These are phyloP conservation scores for Debaryomyces sp. DNA, from an alignment of 1,139 yeast species.

Conservation along the genomic window DNA sequence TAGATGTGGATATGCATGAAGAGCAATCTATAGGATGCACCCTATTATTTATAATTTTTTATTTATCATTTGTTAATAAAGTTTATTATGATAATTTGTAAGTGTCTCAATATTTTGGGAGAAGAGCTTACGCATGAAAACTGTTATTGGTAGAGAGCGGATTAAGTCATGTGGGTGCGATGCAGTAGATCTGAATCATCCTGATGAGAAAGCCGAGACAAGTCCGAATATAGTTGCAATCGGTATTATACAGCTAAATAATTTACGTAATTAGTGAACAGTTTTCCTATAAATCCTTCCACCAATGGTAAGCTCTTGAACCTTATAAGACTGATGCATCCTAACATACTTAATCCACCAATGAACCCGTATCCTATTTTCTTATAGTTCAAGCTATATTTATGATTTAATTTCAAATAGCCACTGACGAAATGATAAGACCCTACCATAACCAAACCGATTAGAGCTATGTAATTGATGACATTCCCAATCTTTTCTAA, in stretches of 20 bases:
- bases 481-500: slow-evolving; percentile 19
- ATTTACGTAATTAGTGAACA: slow-evolving; percentile 28
- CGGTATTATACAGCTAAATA: slow-evolving; percentile 8
- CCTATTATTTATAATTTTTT: not conserved
- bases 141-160: not conserved
- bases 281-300: slow-evolving; percentile 31
- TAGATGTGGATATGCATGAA: not conserved
- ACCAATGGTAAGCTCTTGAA: slow-evolving; percentile 22
- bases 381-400: slow-evolving; percentile 33
- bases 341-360: slow-evolving; percentile 26
- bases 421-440: slow-evolving; percentile 44
- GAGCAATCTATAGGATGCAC: not conserved
- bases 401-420: slow-evolving; percentile 30
- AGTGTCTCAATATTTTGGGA: not conserved
- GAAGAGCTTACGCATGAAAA: not conserved
- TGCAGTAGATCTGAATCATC: not conserved
- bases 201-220: not conserved
- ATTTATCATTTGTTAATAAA: not conserved
- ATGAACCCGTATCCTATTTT: slow-evolving; percentile 37
- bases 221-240: not conserved
- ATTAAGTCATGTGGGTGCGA: not conserved
- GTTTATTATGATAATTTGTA: too few species aligned
- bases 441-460: slow-evolving; percentile 26
- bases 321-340: slow-evolving; percentile 27
- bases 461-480: slow-evolving; percentile 24